These are phyloP conservation scores for Xylaria longipes DNA, from an alignment of 495 filamentous ascomycete species.

Conservation along the genomic window DNA sequence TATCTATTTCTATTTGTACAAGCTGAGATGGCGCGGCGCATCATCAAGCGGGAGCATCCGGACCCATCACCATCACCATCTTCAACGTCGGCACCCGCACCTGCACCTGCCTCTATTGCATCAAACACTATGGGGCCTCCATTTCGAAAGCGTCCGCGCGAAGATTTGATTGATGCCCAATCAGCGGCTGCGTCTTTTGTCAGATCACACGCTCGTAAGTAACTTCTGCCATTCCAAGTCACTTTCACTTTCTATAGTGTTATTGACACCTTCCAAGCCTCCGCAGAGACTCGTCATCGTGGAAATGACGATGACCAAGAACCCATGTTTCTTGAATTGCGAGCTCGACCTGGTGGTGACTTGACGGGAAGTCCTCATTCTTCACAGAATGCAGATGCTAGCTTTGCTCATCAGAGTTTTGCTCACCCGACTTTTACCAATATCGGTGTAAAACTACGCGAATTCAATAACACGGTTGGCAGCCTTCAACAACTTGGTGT, in stretches of 20 bases:
- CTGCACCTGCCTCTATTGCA: background rate
- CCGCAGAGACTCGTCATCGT: slow-evolving; percentile 36
- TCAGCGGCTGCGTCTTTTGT: slow-evolving; percentile 30
- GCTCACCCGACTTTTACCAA: slow-evolving; percentile 46
- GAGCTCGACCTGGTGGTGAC: slow-evolving; percentile 20
- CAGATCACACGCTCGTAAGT: slow-evolving; percentile 40
- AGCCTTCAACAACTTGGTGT: slow-evolving; percentile 55
- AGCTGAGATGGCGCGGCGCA: slow-evolving; percentile 1
- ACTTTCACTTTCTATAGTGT: background rate
- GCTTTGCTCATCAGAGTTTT: slow-evolving; percentile 39
- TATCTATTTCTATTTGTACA: background rate
- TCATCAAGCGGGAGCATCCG: slow-evolving; percentile 7
- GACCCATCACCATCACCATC: slow-evolving; percentile 6
- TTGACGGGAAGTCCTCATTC: slow-evolving; percentile 27
- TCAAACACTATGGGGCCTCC: slow-evolving; percentile 37
- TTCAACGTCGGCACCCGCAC: background rate
- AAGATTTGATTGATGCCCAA: slow-evolving; percentile 23
- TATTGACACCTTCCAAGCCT: slow-evolving; percentile 26
- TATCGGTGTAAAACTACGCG: slow-evolving; percentile 52
- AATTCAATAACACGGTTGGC: slow-evolving; percentile 55
- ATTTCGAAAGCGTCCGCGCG: slow-evolving; percentile 24
- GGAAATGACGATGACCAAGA: slow-evolving; percentile 33
- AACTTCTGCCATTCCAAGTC: background rate
- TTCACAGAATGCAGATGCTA: slow-evolving; percentile 37
- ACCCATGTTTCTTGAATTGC: slow-evolving; percentile 39